Evolutionary conservation across 2,329 filamentous ascomycete genomes (phyloP).

Genomic region (Aureobasidium zeae): DNA sequence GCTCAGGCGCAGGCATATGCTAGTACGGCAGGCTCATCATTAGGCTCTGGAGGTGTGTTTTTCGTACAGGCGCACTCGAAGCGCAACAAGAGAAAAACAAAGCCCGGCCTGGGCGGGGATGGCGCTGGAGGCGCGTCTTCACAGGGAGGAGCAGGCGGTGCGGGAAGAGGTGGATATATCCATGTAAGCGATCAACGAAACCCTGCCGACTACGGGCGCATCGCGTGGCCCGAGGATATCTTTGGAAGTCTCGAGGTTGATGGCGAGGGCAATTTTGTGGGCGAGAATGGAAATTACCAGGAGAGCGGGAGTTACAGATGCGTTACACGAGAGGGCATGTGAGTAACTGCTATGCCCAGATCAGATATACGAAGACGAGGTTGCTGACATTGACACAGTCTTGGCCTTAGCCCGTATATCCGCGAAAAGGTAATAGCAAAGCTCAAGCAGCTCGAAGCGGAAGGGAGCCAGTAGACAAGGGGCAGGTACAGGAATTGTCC

Average conservation of each 20-base stretch:
- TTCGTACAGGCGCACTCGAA: constrained; percentile 31
- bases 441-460: constrained; percentile 26
- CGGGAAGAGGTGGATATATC: constrained; percentile 51
- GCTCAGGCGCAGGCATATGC: constrained; percentile 52
- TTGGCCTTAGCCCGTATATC: constrained; percentile 28
- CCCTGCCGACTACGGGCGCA: constrained; percentile 55
- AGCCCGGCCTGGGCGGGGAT: constrained; percentile 35
- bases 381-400: constrained; percentile 16
- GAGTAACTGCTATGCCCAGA: constrained; percentile 23
- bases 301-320: constrained; percentile 53
- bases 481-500: neutral
- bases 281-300: constrained; percentile 49
- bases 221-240: constrained; percentile 58
- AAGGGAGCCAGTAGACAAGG: neutral
- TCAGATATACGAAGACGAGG: no score
- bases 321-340: constrained; percentile 52
- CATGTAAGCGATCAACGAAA: constrained; percentile 53
- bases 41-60: constrained; percentile 43
- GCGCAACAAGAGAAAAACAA: constrained; percentile 17
- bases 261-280: constrained; percentile 47
- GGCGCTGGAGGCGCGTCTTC: constrained; percentile 48
- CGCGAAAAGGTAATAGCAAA: constrained; percentile 27
- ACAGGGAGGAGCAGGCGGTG: constrained; percentile 50
- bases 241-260: constrained; percentile 57
- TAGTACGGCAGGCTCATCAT: constrained; percentile 47